phyloP scores from a whole-genome alignment of 192 early-diverging fungal species.

The Mortierella claussenii region DNA sequence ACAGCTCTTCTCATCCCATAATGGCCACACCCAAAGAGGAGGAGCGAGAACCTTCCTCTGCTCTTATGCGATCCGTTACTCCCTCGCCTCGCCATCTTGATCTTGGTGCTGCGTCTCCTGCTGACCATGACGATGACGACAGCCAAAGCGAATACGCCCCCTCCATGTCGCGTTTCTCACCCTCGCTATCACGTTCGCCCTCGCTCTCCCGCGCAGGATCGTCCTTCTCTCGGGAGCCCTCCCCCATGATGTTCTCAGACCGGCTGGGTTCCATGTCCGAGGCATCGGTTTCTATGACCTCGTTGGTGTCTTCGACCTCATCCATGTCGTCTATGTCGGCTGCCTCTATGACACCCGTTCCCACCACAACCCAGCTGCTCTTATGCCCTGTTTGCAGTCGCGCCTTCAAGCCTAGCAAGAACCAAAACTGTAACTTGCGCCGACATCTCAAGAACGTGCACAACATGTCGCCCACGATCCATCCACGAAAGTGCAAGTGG shows the following conservation, averaged over 20 bases:
- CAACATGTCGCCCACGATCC: conserved; percentile 49
- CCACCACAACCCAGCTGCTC: conserved; percentile 29
- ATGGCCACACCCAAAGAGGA: conserved; percentile 26
- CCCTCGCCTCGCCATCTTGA: background rate
- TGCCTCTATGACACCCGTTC: conserved; percentile 6
- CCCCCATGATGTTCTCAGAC: conserved; percentile 3
- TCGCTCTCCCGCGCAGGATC: conserved; percentile 27
- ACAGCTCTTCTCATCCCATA: conserved; percentile 10
- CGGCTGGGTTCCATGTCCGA: conserved; percentile 34
- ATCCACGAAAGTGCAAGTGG: conserved; percentile 53
- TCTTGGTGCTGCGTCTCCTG: background rate
- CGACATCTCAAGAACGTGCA: conserved; percentile 50
- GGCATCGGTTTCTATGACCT: conserved; percentile 25
- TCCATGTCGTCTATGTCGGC: background rate
- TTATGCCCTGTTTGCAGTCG: conserved; percentile 49
- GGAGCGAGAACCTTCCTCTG: conserved; percentile 13
- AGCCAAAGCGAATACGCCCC: conserved; percentile 9
- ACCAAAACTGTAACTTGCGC: conserved; percentile 47
- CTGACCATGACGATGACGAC: conserved; percentile 20
- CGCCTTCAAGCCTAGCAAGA: conserved; percentile 53
- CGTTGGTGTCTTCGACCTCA: conserved; percentile 11
- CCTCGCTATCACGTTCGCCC: conserved; percentile 22
- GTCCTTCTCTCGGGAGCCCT: conserved; percentile 12
- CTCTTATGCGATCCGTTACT: background rate
- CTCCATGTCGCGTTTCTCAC: conserved; percentile 25